These are phyloP conservation scores for Phytophthora pistaciae DNA, from an alignment of 352 stramenopile genomes.

Conservation along the genomic window DNA sequence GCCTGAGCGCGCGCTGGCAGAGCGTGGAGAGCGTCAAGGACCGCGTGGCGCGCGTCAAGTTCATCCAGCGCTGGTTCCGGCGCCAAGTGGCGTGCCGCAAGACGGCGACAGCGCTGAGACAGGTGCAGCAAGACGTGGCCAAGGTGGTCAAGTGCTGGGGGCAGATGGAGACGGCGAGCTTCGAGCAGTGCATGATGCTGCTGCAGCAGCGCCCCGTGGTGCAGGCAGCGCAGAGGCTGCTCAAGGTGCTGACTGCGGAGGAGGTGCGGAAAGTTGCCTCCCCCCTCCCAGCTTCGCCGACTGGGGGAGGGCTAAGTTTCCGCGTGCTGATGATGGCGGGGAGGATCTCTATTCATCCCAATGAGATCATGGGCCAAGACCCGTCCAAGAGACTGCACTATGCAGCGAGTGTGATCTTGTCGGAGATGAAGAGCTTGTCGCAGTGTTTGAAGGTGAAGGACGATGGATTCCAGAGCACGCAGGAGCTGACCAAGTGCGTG, in stretches of 20 bases:
- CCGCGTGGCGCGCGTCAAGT: conserved; percentile 66
- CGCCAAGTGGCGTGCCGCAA: conserved; percentile 55
- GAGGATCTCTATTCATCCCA: conserved; percentile 72
- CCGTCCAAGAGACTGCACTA: conserved; percentile 54
- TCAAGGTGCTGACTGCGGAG: conserved; percentile 60
- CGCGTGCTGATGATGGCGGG: conserved; percentile 79
- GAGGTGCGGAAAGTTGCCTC: background rate
- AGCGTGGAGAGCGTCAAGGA: conserved; percentile 76
- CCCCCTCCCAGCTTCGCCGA: background rate
- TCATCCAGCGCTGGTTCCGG: conserved; percentile 82
- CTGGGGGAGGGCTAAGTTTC: conserved; percentile 43
- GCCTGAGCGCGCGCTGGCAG: conserved; percentile 69
- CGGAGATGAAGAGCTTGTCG: conserved; percentile 47
- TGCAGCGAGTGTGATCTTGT: conserved; percentile 48
- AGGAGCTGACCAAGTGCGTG: conserved; percentile 54
- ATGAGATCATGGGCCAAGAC: conserved; percentile 69
- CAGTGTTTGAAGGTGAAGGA: conserved; percentile 36
- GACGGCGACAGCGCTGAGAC: conserved; percentile 43
- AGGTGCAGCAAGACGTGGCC: conserved; percentile 45
- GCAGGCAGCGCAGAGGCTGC: conserved; percentile 55
- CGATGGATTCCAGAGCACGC: conserved; percentile 15
- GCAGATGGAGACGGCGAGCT: conserved; percentile 41
- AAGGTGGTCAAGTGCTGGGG: conserved; percentile 57
- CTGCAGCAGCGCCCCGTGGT: conserved; percentile 67
- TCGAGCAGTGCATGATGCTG: conserved; percentile 74